phyloP scores from a whole-genome alignment of 805 yeast species.

The Kodamaea jinghongensis region DNA sequence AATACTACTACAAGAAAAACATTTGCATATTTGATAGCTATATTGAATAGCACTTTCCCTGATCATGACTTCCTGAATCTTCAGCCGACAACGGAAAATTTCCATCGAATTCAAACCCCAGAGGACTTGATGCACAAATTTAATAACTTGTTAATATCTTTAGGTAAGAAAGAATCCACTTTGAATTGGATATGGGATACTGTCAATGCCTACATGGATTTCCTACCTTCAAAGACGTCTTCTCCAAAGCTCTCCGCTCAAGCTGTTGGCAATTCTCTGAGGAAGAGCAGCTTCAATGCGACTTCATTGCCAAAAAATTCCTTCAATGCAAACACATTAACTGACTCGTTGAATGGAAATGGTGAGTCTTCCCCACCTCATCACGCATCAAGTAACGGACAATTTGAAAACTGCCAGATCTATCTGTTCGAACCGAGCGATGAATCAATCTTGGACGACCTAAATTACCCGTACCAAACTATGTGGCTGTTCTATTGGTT shows the following conservation, averaged over 20 bases:
- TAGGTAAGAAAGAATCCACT: conserved; percentile 41
- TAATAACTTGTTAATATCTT: conserved; percentile 66
- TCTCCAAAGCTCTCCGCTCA: conserved; percentile 22
- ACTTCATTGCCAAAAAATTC: conserved; percentile 9
- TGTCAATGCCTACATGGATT: conserved; percentile 77
- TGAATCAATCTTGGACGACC: conserved; percentile 60
- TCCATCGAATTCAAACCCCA: conserved; percentile 32
- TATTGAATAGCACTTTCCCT: conserved; percentile 88
- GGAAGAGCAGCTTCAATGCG: conserved; percentile 25
- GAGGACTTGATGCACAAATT: conserved; percentile 61
- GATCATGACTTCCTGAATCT: conserved; percentile 91
- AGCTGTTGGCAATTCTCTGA: conserved; percentile 15
- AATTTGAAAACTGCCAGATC: conserved; percentile 50
- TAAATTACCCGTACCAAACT: conserved; percentile 44
- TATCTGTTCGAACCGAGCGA: conserved; percentile 64
- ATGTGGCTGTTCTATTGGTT: conserved; percentile 87
- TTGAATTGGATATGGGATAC: conserved; percentile 83
- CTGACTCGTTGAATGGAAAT: not conserved
- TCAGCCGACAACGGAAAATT: conserved; percentile 69
- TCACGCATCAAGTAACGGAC: conserved; percentile 14
- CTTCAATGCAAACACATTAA: not conserved
- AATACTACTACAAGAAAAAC: conserved; percentile 83
- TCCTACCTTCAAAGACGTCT: conserved; percentile 36
- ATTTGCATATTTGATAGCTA: conserved; percentile 87
- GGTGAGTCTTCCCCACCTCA: conserved; percentile 7